Conservation (phyloP, 2,329 filamentous ascomycete species). For the Aspergillus aculeatus region DNA sequence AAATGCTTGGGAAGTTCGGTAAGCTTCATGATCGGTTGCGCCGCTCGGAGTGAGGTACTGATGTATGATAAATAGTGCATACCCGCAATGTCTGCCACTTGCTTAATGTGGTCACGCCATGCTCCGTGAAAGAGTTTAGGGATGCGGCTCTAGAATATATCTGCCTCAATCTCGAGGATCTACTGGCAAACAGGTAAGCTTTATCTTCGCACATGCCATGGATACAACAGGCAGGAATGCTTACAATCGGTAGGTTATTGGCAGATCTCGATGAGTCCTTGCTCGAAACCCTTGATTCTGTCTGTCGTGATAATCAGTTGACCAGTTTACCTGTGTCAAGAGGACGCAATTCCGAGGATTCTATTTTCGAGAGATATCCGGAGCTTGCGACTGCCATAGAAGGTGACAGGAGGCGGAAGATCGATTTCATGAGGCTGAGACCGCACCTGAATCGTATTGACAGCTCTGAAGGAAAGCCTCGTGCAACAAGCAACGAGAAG, state of each 20-base stretch:
- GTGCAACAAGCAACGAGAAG: conserved; percentile 67
- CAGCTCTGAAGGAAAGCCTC: conserved; percentile 60
- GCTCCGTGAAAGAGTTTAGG: conserved; percentile 81
- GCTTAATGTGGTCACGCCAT: conserved; percentile 81
- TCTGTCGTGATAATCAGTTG: conserved; percentile 80
- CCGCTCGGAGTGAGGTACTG: conserved; percentile 4
- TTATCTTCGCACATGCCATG: not conserved
- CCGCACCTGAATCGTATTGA: conserved; percentile 65
- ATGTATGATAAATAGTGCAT: conserved; percentile 55
- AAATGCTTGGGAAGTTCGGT: conserved; percentile 75
- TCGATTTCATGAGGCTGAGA: conserved; percentile 74
- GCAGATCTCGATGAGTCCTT: conserved; percentile 83
- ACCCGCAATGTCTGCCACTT: conserved; percentile 82
- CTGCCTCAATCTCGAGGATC: conserved; percentile 83
- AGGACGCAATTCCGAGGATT: conserved; percentile 67
- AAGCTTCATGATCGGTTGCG: conserved; percentile 24
- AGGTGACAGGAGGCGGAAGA: conserved; percentile 57
- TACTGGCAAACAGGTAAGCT: conserved; percentile 76
- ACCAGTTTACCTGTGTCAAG: conserved; percentile 73
- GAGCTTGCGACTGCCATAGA: conserved; percentile 42
- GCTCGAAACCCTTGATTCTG: conserved; percentile 73
- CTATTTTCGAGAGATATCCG: conserved; percentile 46
- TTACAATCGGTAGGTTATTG: conserved; percentile 56
- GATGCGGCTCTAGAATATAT: conserved; percentile 86
- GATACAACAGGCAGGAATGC: not conserved